Evolutionary conservation across 257 asterid genomes (phyloP).

Genomic region (Solanum sejunctum): DNA sequence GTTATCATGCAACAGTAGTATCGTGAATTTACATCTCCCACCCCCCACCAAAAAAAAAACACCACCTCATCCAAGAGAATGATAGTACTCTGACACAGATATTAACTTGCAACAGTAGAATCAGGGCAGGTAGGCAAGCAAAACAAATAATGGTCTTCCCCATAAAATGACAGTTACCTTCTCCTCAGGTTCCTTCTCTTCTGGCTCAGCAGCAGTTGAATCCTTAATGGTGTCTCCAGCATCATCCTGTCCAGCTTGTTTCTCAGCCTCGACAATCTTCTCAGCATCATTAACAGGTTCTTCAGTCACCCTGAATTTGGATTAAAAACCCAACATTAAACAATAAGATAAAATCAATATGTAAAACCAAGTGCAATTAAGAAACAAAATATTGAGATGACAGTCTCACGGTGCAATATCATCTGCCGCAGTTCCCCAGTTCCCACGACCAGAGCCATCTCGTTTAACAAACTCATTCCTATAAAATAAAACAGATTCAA

Average conservation of each 20-base stretch:
- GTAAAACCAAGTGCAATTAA: not conserved
- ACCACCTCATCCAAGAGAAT: not conserved
- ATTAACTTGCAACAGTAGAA: not conserved
- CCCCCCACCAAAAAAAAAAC: not conserved
- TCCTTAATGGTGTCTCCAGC: slow-evolving; percentile 34
- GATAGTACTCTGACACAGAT: not conserved
- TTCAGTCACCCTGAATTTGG: slow-evolving; percentile 29
- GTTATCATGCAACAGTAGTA: not conserved
- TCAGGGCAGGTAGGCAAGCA: not conserved
- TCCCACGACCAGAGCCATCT: slow-evolving; percentile 65
- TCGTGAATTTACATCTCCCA: not conserved
- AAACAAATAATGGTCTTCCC: not conserved
- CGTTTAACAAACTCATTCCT: slow-evolving; percentile 44
- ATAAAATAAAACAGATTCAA: not conserved
- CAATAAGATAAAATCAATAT: not conserved
- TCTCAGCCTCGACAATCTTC: slow-evolving; percentile 42
- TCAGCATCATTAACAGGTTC: slow-evolving; percentile 29
- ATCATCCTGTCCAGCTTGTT: slow-evolving; percentile 33
- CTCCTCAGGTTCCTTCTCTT: slow-evolving; percentile 52
- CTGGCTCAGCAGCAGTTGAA: slow-evolving; percentile 23
- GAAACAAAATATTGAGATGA: not conserved
- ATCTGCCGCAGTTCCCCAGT: slow-evolving; percentile 58
- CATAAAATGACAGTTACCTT: slow-evolving; percentile 23
- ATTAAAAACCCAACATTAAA: not conserved
- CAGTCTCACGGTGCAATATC: slow-evolving; percentile 37